phyloP scores from a whole-genome alignment of 2,329 filamentous ascomycete genomes.

The Paraphaeosphaeria sporulosa region DNA sequence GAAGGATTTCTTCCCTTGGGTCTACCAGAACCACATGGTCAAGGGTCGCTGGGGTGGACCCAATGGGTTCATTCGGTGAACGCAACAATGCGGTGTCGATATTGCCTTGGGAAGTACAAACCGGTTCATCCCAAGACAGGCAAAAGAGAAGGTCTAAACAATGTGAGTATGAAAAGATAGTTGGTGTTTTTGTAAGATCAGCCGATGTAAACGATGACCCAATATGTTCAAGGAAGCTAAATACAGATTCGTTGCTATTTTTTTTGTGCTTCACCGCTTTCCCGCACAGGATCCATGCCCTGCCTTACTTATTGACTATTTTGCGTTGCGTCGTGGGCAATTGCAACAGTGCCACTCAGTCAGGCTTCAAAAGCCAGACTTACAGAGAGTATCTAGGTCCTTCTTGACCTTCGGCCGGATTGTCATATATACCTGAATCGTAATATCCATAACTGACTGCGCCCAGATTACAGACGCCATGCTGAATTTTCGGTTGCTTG shows the following conservation, averaged over 20 bases:
- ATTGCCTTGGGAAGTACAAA: neutral
- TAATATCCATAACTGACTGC: too few species aligned
- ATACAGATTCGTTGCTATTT: too few species aligned
- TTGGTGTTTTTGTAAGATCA: neutral
- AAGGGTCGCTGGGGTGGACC: slow-evolving; percentile 70
- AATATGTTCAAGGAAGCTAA: too few species aligned
- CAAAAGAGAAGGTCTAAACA: neutral
- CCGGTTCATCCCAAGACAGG: neutral
- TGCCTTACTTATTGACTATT: too few species aligned
- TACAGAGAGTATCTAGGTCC: too few species aligned
- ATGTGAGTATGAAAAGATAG: neutral
- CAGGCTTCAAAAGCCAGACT: neutral
- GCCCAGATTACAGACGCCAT: too few species aligned
- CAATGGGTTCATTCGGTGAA: slow-evolving; percentile 55
- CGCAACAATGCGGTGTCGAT: neutral
- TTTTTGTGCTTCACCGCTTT: too few species aligned
- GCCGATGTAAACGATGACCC: neutral
- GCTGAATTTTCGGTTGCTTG: too few species aligned
- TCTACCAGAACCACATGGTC: slow-evolving; percentile 67
- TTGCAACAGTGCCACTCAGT: neutral
- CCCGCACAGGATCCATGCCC: too few species aligned
- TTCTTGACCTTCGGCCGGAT: too few species aligned
- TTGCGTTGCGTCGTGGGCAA: neutral
- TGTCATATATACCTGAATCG: too few species aligned
- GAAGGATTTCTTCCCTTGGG: slow-evolving; percentile 74